Evolutionary conservation across 768 basidiomycete species (phyloP).

Genomic region (Boletellus sp.): DNA sequence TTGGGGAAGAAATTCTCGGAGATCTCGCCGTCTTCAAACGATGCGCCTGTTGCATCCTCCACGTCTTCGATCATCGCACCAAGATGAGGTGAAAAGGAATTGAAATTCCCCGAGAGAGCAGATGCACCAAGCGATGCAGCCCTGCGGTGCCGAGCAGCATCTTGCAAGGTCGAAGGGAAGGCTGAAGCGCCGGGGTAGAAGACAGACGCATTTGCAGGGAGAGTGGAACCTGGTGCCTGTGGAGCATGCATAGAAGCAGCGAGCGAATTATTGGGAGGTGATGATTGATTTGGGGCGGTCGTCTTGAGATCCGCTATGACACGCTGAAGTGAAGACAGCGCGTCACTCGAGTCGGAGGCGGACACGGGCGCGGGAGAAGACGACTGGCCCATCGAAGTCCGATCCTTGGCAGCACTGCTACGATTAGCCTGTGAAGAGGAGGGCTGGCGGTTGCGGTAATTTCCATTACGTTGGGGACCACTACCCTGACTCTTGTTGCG

Average conservation of each 20-base stretch:
- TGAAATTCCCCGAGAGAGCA: constrained; percentile 56
- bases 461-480: constrained; percentile 41
- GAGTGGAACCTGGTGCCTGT: constrained; percentile 44
- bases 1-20: constrained; percentile 51
- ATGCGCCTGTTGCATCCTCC: constrained; percentile 52
- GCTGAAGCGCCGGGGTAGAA: constrained; percentile 68
- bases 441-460: constrained; percentile 54
- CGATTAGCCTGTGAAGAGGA: constrained; percentile 59
- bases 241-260: constrained; percentile 45
- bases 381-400: constrained; percentile 36
- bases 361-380: constrained; percentile 48
- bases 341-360: constrained; percentile 67
- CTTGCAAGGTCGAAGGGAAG: constrained; percentile 42
- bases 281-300: constrained; percentile 53
- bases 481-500: constrained; percentile 55
- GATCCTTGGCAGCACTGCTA: constrained; percentile 47
- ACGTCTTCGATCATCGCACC: constrained; percentile 82
- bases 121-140: constrained; percentile 68
- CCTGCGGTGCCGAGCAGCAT: constrained; percentile 74
- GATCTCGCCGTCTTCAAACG: constrained; percentile 80
- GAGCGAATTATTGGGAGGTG: constrained; percentile 38
- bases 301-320: constrained; percentile 94
- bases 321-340: constrained; percentile 82
- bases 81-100: constrained; percentile 73
- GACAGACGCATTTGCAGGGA: constrained; percentile 64